Evolutionary conservation across 2,329 filamentous ascomycete genomes (phyloP).

Genomic region (Sporothrix brunneoviolacea): DNA sequence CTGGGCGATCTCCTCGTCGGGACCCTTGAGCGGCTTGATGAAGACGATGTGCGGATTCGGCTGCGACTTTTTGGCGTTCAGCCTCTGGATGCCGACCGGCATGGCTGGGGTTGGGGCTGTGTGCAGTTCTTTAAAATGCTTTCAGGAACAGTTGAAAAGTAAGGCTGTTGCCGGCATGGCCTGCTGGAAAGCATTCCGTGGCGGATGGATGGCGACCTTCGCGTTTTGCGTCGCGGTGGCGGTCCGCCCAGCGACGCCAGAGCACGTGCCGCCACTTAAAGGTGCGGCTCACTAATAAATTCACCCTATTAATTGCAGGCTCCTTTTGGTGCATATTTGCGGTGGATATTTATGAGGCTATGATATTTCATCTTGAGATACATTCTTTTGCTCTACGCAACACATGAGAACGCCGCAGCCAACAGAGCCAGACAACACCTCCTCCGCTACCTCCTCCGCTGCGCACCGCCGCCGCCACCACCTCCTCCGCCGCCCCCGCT

Average conservation of each 20-base stretch:
- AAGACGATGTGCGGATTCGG: conserved; percentile 77
- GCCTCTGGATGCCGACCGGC: conserved; percentile 70
- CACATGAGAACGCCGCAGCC: no score
- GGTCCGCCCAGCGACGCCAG: conserved; percentile 10
- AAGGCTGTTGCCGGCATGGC: no score
- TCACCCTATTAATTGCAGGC: no score
- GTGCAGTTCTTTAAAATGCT: not conserved
- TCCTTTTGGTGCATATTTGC: no score
- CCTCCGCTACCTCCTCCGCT: not conserved
- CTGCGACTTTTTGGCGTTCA: conserved; percentile 68
- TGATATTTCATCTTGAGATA: no score
- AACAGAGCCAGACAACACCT: no score
- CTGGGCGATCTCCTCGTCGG: conserved; percentile 55
- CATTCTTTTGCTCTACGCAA: no score
- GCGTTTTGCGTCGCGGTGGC: conserved; percentile 5
- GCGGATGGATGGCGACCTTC: no score
- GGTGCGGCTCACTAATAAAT: no score
- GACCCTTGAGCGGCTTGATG: conserved; percentile 69
- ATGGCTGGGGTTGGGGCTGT: conserved; percentile 35
- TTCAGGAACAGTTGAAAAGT: not conserved
- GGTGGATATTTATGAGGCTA: no score
- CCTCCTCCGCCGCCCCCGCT: conserved; percentile 34
- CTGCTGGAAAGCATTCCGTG: no score
- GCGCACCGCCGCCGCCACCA: conserved; percentile 4
- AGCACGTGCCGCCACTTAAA: conserved; percentile 11